Conservation (phyloP, 2,329 filamentous ascomycete genomes). For the Thielaviopsis populi region DNA sequence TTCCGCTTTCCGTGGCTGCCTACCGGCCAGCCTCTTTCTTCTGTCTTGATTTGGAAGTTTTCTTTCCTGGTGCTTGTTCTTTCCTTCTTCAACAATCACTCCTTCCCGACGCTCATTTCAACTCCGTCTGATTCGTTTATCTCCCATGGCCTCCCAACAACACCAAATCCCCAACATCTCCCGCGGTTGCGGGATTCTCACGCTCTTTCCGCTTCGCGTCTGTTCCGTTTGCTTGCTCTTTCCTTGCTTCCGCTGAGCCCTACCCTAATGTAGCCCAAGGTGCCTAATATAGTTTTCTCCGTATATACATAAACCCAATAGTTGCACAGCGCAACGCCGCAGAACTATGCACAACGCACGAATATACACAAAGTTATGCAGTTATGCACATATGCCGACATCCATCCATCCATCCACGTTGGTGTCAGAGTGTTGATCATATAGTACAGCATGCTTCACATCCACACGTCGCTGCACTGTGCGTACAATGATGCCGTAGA, state of each 20-base stretch:
- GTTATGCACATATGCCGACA: not conserved
- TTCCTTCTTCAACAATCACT: not conserved
- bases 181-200: not conserved
- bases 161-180: not conserved
- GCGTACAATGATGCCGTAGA: not conserved
- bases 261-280: not conserved
- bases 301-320: not conserved
- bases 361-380: constrained; percentile 4
- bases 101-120: not conserved
- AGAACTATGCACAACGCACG: not conserved
- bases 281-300: not conserved
- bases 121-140: not conserved
- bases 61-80: not conserved
- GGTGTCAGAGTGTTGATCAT: not conserved
- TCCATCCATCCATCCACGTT: no score
- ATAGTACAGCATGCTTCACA: not conserved
- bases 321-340: not conserved
- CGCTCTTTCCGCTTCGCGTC: not conserved
- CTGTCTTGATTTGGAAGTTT: not conserved
- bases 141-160: not conserved
- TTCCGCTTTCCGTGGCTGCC: not conserved
- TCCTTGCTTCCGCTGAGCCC: not conserved
- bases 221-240: not conserved
- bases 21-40: not conserved
- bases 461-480: not conserved